Percentiles rank a stretch among this genome's conserved stretches.
Conservation (phyloP, 495 filamentous ascomycete genomes). For the Trichoderma virens region DNA sequence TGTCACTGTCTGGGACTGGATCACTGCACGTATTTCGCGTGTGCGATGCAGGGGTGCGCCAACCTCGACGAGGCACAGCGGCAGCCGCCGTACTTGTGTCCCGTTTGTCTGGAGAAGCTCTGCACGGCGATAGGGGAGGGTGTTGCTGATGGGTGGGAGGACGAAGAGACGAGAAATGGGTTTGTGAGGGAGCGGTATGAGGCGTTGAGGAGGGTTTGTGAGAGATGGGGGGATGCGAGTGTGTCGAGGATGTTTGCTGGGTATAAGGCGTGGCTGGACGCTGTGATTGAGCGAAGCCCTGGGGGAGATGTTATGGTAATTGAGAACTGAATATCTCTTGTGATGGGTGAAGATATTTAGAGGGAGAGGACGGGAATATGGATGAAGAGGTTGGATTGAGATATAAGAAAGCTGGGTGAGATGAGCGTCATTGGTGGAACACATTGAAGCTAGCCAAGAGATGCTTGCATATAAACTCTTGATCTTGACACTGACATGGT, state of each 20-base stretch:
- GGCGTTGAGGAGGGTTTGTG: conserved; percentile 38
- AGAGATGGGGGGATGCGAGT: conserved; percentile 18
- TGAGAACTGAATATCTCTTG: background rate
- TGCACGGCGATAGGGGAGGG: conserved; percentile 15
- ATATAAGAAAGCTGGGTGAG: too few relatives aligned
- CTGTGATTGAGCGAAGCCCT: background rate
- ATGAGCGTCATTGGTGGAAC: too few relatives aligned
- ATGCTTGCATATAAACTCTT: too few relatives aligned
- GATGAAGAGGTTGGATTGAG: too few relatives aligned
- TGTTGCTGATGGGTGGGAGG: conserved; percentile 6
- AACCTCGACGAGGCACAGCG: conserved; percentile 53
- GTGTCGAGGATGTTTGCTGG: conserved; percentile 34
- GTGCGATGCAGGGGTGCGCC: conserved; percentile 58
- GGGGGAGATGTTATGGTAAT: background rate
- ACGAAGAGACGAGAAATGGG: conserved; percentile 15
- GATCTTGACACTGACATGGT: too few relatives aligned
- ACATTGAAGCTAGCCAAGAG: too few relatives aligned
- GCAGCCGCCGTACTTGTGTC: conserved; percentile 62
- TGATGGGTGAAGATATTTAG: too few relatives aligned
- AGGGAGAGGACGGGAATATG: too few relatives aligned
- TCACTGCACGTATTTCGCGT: conserved; percentile 64
- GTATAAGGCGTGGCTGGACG: conserved; percentile 31
- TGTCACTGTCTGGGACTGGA: conserved; percentile 59
- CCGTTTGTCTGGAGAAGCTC: conserved; percentile 53
- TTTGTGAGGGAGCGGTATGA: conserved; percentile 32